Percentiles rank a stretch among this genome's conserved stretches.
Evolutionary conservation across 1,139 yeast species (phyloP).

Genomic region (Groenewaldozyma auringiensis): DNA sequence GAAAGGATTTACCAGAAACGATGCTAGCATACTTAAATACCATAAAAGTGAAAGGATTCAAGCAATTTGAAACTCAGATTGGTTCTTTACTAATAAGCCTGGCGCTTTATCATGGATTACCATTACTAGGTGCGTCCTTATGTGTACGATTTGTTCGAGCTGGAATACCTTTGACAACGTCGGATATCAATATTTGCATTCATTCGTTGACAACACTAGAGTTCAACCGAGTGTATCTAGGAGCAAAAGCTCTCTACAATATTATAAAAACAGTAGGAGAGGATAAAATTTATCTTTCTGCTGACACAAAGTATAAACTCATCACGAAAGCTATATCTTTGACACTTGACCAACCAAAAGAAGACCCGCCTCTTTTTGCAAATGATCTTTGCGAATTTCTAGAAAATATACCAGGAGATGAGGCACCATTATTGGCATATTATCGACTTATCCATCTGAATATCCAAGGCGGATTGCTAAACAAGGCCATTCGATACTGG

Average conservation of each 20-base stretch:
- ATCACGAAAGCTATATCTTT: constrained; percentile 10
- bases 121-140: constrained; percentile 19
- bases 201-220: constrained; percentile 14
- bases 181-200: constrained; percentile 9
- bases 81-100: constrained; percentile 7
- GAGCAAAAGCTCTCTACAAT: constrained; percentile 15
- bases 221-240: constrained; percentile 11
- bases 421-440: constrained; percentile 13
- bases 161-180: constrained; percentile 1
- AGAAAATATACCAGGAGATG: constrained; percentile 14
- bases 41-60: background rate
- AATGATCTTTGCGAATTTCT: constrained; percentile 18
- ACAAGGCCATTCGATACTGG: constrained; percentile 16
- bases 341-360: constrained; percentile 5
- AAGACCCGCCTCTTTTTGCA: constrained; percentile 17
- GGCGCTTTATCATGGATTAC: constrained; percentile 12
- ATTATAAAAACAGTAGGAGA: constrained; percentile 6
- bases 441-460: constrained; percentile 15
- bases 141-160: constrained; percentile 12
- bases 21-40: background rate
- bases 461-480: constrained; percentile 12
- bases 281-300: constrained; percentile 7
- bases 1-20: background rate
- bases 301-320: constrained; percentile 11
- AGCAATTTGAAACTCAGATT: no score